Evolutionary conservation across 495 filamentous ascomycete species (phyloP).

Genomic region (Neurospora pannonica): DNA sequence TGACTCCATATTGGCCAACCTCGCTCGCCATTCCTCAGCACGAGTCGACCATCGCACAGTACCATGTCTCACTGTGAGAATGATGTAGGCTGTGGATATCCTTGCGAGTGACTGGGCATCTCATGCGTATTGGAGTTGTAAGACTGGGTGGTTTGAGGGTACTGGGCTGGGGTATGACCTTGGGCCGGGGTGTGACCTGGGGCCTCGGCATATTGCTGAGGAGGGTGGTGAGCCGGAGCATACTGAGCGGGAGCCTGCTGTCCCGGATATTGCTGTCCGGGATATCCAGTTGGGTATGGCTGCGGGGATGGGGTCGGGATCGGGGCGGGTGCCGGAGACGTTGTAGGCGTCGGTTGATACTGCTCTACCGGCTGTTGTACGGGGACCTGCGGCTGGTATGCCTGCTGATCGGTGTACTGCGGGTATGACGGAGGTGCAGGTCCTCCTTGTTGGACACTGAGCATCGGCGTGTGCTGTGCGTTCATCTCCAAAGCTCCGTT

Average conservation of each 20-base stretch:
- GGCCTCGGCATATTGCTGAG: conserved; percentile 4
- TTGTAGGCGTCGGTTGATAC: conserved; percentile 8
- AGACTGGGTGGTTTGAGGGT: neutral
- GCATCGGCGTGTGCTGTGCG: conserved; percentile 20
- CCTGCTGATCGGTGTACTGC: conserved; percentile 14
- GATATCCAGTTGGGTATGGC: conserved; percentile 4
- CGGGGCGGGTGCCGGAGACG: neutral
- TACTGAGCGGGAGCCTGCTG: conserved; percentile 7
- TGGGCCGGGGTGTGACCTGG: neutral
- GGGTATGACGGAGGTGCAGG: conserved; percentile 12
- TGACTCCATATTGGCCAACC: neutral
- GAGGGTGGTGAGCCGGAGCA: neutral
- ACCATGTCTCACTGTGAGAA: neutral
- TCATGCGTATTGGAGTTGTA: neutral
- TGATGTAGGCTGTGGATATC: neutral
- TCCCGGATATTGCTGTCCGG: conserved; percentile 4
- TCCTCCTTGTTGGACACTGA: conserved; percentile 12
- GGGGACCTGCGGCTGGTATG: conserved; percentile 2
- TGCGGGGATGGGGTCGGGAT: conserved; percentile 2
- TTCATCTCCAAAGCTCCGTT: conserved; percentile 28
- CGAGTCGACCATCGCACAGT: neutral
- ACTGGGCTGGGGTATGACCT: neutral
- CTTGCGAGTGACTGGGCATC: neutral
- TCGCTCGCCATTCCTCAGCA: neutral
- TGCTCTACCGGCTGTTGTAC: conserved; percentile 2